These are phyloP conservation scores for Pulicaria dysenterica DNA, from an alignment of 129 eudicot species.

Conservation along the genomic window DNA sequence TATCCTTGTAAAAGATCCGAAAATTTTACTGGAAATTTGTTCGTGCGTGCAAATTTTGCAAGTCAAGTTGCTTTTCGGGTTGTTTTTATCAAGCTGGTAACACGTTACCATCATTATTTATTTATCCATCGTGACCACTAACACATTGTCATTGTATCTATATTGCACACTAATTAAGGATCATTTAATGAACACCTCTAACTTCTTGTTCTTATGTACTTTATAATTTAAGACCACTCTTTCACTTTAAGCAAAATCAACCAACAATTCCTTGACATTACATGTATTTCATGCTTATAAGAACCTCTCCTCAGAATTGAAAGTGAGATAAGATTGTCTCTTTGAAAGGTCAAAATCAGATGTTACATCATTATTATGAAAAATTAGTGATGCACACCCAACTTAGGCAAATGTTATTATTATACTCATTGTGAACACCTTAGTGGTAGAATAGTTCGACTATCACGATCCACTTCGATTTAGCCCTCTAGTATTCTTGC, in stretches of 20 bases:
- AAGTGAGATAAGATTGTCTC: conserved; percentile 29
- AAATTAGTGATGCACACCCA: conserved; percentile 22
- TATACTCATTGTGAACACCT: conserved; percentile 10
- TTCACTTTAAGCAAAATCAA: conserved; percentile 33
- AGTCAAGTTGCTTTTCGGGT: background rate
- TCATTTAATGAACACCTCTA: conserved; percentile 32
- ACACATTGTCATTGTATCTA: conserved; percentile 23
- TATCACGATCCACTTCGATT: conserved; percentile 12
- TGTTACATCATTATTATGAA: conserved; percentile 29
- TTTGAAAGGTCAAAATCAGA: conserved; percentile 29
- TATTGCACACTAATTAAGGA: conserved; percentile 30
- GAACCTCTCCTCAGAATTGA: conserved; percentile 16
- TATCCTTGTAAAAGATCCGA: background rate
- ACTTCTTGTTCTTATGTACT: conserved; percentile 35
- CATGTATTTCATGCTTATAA: conserved; percentile 26
- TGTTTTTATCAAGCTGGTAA: conserved; percentile 15
- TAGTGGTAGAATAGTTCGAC: background rate
- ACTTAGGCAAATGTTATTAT: conserved; percentile 30
- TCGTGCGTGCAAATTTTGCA: background rate
- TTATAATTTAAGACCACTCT: conserved; percentile 23
- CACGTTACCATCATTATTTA: conserved; percentile 30
- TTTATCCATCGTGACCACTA: conserved; percentile 15
- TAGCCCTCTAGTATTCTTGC: background rate
- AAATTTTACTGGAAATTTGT: background rate
- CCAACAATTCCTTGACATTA: conserved; percentile 26